Percentiles rank a stretch among this genome's conserved stretches.
Conservation (phyloP, 192 early-diverging fungal species). For the Chytriomyces confervae region DNA sequence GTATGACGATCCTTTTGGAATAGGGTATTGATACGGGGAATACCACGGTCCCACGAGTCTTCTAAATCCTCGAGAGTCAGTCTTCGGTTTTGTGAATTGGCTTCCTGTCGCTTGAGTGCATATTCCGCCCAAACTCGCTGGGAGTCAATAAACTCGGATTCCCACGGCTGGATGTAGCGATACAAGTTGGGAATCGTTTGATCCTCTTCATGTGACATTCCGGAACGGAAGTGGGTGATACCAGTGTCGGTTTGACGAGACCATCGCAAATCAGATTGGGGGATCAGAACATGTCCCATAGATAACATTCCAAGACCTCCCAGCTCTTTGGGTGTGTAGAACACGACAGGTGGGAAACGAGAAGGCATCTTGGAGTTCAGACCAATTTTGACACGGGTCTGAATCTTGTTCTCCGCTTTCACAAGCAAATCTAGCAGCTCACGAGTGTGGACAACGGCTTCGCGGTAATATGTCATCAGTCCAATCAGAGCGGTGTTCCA, state of each 20-base stretch:
- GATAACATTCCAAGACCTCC: slow-evolving; percentile 98
- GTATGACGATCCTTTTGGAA: slow-evolving; percentile 99
- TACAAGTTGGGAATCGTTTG: slow-evolving; percentile 97
- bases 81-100: slow-evolving; percentile 94
- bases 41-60: slow-evolving; percentile 98
- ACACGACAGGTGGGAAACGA: slow-evolving; percentile 94
- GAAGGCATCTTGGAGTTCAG: slow-evolving; percentile 99
- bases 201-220: slow-evolving; percentile 98
- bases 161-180: slow-evolving; percentile 98
- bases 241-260: slow-evolving; percentile 95
- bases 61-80: slow-evolving; percentile 98
- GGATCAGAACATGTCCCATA: slow-evolving; percentile 99
- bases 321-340: slow-evolving; percentile 89
- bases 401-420: slow-evolving; percentile 98
- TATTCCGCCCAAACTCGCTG: slow-evolving; percentile 99
- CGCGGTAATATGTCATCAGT: slow-evolving; percentile 97
- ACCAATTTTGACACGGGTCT: slow-evolving; percentile 98
- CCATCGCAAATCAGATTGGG: slow-evolving; percentile 96
- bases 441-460: slow-evolving; percentile 96
- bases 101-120: slow-evolving; percentile 95
- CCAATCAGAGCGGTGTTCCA: slow-evolving; percentile 81
- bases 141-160: slow-evolving; percentile 98
- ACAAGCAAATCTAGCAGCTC: slow-evolving; percentile 96
- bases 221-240: slow-evolving; percentile 97
- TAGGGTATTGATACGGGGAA: slow-evolving; percentile 97